These are phyloP conservation scores for Fusarium citri DNA, from an alignment of 2,329 filamentous ascomycete genomes.

Conservation along the genomic window DNA sequence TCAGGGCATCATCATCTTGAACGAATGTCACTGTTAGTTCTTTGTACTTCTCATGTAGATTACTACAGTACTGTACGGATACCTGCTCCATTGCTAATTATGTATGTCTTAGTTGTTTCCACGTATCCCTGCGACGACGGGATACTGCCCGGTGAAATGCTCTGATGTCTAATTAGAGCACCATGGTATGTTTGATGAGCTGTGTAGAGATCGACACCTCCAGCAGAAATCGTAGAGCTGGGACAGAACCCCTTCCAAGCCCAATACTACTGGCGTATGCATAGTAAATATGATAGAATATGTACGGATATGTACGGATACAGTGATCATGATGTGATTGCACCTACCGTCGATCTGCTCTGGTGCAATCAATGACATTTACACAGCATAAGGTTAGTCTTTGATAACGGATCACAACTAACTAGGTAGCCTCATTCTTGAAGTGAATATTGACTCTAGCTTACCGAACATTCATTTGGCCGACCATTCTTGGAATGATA, in stretches of 20 bases:
- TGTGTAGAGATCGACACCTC: conserved; percentile 25
- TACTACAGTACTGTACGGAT: neutral
- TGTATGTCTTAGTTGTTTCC: conserved; percentile 4
- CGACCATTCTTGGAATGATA: neutral
- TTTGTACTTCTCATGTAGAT: neutral
- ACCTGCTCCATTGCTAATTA: neutral
- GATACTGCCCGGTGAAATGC: conserved; percentile 1
- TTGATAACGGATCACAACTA: neutral
- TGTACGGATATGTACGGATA: neutral
- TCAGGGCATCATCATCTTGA: conserved; percentile 4
- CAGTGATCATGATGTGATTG: neutral
- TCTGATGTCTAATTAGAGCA: conserved; percentile 24
- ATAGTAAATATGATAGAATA: neutral
- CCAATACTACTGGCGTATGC: neutral
- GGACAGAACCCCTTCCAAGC: neutral
- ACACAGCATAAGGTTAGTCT: neutral
- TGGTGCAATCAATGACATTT: neutral
- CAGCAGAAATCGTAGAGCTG: neutral
- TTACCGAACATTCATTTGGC: neutral
- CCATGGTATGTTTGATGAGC: conserved; percentile 19
- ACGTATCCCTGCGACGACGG: neutral
- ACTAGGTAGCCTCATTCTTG: neutral
- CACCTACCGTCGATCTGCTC: neutral
- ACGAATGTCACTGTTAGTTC: neutral
- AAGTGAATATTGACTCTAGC: neutral